These are phyloP conservation scores for Penstemon barbatus DNA, from an alignment of 257 asterid genomes.

Conservation along the genomic window DNA sequence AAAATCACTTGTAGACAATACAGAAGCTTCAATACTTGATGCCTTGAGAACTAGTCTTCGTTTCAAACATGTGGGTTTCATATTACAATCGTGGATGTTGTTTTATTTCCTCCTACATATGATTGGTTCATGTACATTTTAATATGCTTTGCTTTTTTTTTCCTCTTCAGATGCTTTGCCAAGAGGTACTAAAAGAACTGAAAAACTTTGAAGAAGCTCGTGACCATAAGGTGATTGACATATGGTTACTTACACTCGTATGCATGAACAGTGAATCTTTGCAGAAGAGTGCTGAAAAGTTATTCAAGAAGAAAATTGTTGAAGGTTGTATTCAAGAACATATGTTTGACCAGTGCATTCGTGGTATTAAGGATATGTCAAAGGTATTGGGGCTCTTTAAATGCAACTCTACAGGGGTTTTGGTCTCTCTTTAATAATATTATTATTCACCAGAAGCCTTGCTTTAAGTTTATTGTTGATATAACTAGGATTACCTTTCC, in stretches of 20 bases:
- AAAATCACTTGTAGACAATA: constrained; percentile 50
- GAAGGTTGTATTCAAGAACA: constrained; percentile 68
- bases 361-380: constrained; percentile 63
- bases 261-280: constrained; percentile 61
- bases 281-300: constrained; percentile 69
- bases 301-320: constrained; percentile 72
- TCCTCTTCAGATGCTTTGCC: constrained; percentile 59
- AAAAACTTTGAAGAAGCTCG: constrained; percentile 63
- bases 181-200: constrained; percentile 73
- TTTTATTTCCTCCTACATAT: constrained; percentile 10
- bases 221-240: constrained; percentile 74
- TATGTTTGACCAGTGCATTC: constrained; percentile 70
- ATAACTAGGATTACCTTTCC: constrained; percentile 68
- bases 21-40: constrained; percentile 69
- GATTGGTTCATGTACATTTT: neutral
- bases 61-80: constrained; percentile 65
- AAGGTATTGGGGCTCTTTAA: constrained; percentile 47
- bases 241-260: constrained; percentile 69
- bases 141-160: neutral
- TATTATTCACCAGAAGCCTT: constrained; percentile 23
- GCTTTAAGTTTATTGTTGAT: constrained; percentile 28
- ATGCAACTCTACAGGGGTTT: constrained; percentile 18
- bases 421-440: constrained; percentile 21
- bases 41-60: constrained; percentile 75
- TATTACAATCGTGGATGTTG: constrained; percentile 21